phyloP scores from a whole-genome alignment of 2,329 filamentous ascomycete species.

The Waltergamsia citrina region DNA sequence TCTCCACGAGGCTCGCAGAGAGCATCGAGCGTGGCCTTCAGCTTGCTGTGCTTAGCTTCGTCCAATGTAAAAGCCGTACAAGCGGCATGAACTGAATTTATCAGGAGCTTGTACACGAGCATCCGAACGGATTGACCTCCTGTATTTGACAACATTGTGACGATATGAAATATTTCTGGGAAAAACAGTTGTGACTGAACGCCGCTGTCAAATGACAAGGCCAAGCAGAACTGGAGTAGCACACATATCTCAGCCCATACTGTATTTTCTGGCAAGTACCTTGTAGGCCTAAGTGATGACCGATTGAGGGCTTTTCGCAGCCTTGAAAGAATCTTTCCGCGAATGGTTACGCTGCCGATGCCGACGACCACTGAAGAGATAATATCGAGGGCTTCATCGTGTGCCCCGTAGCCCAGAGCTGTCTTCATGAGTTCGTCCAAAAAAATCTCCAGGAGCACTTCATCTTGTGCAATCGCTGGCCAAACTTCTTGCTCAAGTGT shows the following conservation, averaged over 20 bases:
- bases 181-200: conserved; percentile 59
- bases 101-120: conserved; percentile 52
- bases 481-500: conserved; percentile 57
- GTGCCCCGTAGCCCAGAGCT: conserved; percentile 45
- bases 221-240: conserved; percentile 55
- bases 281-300: conserved; percentile 57
- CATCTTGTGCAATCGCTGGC: conserved; percentile 55
- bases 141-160: conserved; percentile 62
- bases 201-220: conserved; percentile 58
- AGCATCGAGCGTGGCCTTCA: conserved; percentile 45
- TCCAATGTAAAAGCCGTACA: conserved; percentile 57
- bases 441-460: conserved; percentile 56
- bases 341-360: conserved; percentile 55
- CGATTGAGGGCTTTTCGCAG: conserved; percentile 59
- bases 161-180: conserved; percentile 60
- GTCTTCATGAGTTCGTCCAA: conserved; percentile 57
- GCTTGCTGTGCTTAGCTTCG: conserved; percentile 45
- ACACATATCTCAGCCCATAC: conserved; percentile 64
- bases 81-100: conserved; percentile 59
- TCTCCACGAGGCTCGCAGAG: conserved; percentile 52
- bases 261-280: conserved; percentile 53
- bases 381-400: conserved; percentile 50
- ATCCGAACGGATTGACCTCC: conserved; percentile 46
- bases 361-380: conserved; percentile 54
- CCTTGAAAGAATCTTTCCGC: conserved; percentile 55